Evolutionary conservation across 2,329 filamentous ascomycete genomes (phyloP).

Genomic region (Pyricularia pennisetigena): DNA sequence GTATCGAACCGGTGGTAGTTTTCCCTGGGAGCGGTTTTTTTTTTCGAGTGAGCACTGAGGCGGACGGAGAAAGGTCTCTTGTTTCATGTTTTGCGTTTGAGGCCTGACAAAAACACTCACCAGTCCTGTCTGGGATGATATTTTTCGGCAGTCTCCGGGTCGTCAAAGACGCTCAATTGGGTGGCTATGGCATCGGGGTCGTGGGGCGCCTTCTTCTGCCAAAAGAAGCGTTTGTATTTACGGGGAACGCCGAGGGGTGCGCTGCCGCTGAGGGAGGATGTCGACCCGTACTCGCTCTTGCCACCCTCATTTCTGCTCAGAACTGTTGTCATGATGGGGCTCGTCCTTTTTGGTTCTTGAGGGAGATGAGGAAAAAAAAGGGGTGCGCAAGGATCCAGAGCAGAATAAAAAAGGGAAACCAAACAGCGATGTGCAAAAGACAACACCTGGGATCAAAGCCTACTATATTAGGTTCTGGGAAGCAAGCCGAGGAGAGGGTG

Average conservation of each 20-base stretch:
- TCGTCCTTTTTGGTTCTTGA: no score
- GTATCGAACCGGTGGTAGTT: slow-evolving; percentile 38
- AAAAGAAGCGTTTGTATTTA: slow-evolving; percentile 21
- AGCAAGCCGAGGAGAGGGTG: no score
- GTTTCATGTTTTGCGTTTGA: no score
- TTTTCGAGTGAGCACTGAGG: no score
- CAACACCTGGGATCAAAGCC: no score
- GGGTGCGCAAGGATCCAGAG: no score
- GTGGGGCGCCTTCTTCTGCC: slow-evolving; percentile 15
- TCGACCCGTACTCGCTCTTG: slow-evolving; percentile 7
- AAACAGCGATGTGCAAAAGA: no score
- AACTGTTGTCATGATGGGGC: slow-evolving; percentile 15
- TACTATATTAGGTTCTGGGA: no score
- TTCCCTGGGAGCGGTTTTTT: no score
- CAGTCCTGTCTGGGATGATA: slow-evolving; percentile 21
- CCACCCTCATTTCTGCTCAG: slow-evolving; percentile 10
- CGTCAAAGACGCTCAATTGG: slow-evolving; percentile 26
- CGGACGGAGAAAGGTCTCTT: slow-evolving; percentile 5
- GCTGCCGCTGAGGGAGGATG: slow-evolving; percentile 5
- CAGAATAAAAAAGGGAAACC: no score
- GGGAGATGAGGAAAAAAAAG: no score
- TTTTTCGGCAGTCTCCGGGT: slow-evolving; percentile 22
- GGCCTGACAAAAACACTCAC: slow-evolving; percentile 8
- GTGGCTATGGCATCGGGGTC: slow-evolving; percentile 26
- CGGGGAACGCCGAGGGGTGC: slow-evolving; percentile 19